These are phyloP conservation scores for Fusarium illudens DNA, from an alignment of 2,329 filamentous ascomycete species.

Conservation along the genomic window DNA sequence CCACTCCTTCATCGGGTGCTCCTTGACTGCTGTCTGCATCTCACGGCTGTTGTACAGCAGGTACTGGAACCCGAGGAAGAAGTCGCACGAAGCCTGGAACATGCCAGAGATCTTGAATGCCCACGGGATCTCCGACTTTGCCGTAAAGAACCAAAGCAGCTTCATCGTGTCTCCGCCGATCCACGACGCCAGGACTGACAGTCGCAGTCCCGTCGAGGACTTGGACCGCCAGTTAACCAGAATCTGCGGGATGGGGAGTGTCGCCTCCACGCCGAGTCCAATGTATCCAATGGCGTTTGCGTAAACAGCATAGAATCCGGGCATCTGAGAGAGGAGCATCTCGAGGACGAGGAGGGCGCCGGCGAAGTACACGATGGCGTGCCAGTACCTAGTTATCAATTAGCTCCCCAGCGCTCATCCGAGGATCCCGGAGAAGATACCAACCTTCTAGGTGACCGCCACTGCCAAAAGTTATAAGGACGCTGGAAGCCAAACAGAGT, in stretches of 20 bases:
- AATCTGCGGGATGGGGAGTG: constrained; percentile 83
- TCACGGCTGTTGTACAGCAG: constrained; percentile 70
- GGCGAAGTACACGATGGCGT: constrained; percentile 75
- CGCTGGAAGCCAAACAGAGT: constrained; percentile 55
- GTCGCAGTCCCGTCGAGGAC: constrained; percentile 79
- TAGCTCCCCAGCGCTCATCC: constrained; percentile 8
- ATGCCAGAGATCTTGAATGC: constrained; percentile 85
- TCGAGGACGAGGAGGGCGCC: constrained; percentile 69
- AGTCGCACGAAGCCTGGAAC: constrained; percentile 82
- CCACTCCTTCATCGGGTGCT: constrained; percentile 50
- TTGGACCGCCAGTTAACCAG: constrained; percentile 72
- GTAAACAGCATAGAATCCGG: constrained; percentile 69
- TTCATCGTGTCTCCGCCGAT: constrained; percentile 84
- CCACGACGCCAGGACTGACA: constrained; percentile 81
- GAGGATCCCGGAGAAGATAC: constrained; percentile 39
- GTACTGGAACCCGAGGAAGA: constrained; percentile 78
- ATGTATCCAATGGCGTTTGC: constrained; percentile 74
- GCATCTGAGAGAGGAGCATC: constrained; percentile 69
- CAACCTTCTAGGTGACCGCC: constrained; percentile 74
- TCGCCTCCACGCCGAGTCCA: constrained; percentile 81
- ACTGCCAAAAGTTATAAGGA: constrained; percentile 85
- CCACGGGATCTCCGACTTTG: constrained; percentile 73
- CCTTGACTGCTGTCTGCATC: constrained; percentile 47
- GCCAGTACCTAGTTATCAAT: constrained; percentile 70
- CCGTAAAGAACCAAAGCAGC: constrained; percentile 85